Evolutionary conservation across 306 rosid species (phyloP).

Genomic region (Gillenia trifoliata): DNA sequence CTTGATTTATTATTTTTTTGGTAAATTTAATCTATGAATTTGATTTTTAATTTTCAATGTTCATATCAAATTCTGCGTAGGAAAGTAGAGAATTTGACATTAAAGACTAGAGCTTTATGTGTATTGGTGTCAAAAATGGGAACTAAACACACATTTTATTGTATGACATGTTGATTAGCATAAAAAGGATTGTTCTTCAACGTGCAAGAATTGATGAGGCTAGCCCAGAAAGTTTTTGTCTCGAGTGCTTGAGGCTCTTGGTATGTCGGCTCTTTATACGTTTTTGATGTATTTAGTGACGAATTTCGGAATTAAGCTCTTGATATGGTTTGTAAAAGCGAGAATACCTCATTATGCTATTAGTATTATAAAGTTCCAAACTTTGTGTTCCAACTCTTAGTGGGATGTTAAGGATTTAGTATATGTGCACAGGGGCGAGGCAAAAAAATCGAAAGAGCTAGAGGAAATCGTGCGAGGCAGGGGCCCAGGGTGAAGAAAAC

Average conservation of each 20-base stretch:
- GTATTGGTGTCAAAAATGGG: neutral
- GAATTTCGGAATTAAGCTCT: neutral
- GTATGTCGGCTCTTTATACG: slow-evolving; percentile 29
- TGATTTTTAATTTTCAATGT: neutral
- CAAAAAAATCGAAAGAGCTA: no score
- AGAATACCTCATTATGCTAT: neutral
- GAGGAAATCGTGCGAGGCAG: no score
- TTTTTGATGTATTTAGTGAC: neutral
- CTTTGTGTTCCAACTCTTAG: neutral
- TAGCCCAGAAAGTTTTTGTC: slow-evolving; percentile 54
- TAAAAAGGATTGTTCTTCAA: slow-evolving; percentile 54
- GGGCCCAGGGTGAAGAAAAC: no score
- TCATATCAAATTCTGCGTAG: neutral
- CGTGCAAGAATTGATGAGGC: slow-evolving; percentile 47
- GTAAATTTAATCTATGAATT: no score
- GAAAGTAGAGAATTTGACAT: neutral
- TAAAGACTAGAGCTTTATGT: neutral
- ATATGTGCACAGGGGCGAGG: no score
- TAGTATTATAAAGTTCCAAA: neutral
- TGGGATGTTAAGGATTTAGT: neutral
- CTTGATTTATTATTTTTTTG: neutral
- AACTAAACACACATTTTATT: neutral
- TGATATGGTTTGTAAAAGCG: no score
- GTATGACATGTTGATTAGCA: slow-evolving; percentile 66
- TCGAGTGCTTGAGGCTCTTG: slow-evolving; percentile 67